phyloP scores from a whole-genome alignment of 2,329 filamentous ascomycete genomes.

The Sporothrix protearum region DNA sequence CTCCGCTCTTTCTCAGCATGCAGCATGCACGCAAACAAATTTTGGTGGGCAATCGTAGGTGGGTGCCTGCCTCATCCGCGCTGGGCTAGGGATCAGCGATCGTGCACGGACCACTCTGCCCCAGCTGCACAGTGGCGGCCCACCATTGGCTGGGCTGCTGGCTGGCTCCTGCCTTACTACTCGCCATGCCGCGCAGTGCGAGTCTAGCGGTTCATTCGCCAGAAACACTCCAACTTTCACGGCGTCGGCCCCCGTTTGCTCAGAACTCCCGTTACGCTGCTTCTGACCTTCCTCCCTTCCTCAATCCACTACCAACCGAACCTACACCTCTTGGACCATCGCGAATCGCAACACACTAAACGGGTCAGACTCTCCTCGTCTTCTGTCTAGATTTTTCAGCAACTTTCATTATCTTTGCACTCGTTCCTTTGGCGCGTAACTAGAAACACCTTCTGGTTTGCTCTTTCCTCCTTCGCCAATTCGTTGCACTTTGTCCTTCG shows the following conservation, averaged over 20 bases:
- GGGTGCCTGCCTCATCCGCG: background rate
- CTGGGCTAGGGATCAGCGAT: background rate
- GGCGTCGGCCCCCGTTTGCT: background rate
- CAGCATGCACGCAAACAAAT: background rate
- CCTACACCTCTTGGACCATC: background rate
- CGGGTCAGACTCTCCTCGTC: background rate
- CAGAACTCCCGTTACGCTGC: background rate
- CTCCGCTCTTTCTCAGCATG: too few species aligned
- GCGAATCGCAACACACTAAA: background rate
- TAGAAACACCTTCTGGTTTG: background rate
- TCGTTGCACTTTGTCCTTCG: slow-evolving; percentile 6
- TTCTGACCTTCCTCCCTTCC: background rate
- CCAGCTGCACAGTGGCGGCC: background rate
- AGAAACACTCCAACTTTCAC: background rate
- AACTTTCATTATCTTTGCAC: background rate
- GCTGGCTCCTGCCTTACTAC: slow-evolving; percentile 4
- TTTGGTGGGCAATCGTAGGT: too few species aligned
- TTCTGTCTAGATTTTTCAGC: background rate
- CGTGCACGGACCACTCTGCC: slow-evolving; percentile 7
- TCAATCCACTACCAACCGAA: slow-evolving; percentile 8
- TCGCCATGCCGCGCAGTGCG: slow-evolving; percentile 8
- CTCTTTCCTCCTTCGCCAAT: slow-evolving; percentile 16
- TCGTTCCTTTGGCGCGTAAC: background rate
- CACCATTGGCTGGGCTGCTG: slow-evolving; percentile 20
- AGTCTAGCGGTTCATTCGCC: slow-evolving; percentile 14